Base-by-base conservation (phyloP, 2,329 filamentous ascomycete genomes). In the Colletotrichum spinosum region DNA sequence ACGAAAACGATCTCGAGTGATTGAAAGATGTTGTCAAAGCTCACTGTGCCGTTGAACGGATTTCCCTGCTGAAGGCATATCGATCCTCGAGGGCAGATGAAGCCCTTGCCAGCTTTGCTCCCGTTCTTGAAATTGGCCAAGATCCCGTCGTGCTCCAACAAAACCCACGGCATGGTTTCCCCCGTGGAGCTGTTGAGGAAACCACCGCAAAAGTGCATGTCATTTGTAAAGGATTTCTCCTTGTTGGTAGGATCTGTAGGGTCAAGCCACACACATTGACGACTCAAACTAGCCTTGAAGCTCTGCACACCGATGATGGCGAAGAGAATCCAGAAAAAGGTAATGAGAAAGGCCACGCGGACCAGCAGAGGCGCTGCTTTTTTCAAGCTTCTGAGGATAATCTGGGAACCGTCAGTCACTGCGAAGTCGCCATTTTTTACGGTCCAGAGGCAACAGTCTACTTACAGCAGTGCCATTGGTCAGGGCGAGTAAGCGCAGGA, bases 271-370 rank as follows among this genome's bases (percentile, higher is more conserved):
- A 93, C 89, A 74, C 92, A 96, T 68, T 89, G 90, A 52, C 92
- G 90, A 70, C 87, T 88, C 33, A 95, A 78, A 76, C 92, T 95
- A 8, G 91, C 90, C 78, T 95, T 95, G 81, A 99, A 99, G 78
- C 92, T 97, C 76, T 99, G 97, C 25, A 99, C 92, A 6, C 96
- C 97, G 64, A 99, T 90, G 68, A 99, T 97, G 42, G 94, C 96
- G 79, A 99, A 99, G 10, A 98, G 81, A 46, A 99, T 86, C 96
- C 96, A 99, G 79, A 99, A 99, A 79, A 99, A 99, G 12, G 92
- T 87, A 70, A 99, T 94, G 25, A 99, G 83, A 74, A 99, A 97
- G 2, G 93, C 94, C 38, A 99, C 94, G 68, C 97, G 93, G 34
- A 97, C 88, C 33, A 99, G 87, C 41, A 97, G 83, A 2, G 97